Percentiles rank a stretch among this genome's conserved stretches.
These are phyloP conservation scores for Colletotrichum echinochloae DNA, from an alignment of 2,329 filamentous ascomycete genomes.

Conservation along the genomic window DNA sequence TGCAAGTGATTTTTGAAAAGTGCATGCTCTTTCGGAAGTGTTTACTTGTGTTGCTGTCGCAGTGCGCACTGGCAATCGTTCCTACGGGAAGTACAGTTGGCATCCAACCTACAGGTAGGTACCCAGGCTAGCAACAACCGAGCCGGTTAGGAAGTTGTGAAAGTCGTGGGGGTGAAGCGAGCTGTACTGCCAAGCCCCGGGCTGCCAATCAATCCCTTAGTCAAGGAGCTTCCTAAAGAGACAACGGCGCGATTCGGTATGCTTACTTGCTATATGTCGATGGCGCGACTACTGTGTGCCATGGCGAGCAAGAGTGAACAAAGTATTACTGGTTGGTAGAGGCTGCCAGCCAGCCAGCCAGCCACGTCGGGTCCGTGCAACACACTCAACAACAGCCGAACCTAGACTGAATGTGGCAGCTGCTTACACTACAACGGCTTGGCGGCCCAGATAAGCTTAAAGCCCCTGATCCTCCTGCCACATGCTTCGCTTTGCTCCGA, in stretches of 20 bases:
- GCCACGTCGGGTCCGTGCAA: not conserved
- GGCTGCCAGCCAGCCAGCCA: no score
- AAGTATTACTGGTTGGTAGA: no score
- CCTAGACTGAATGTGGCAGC: conserved; percentile 29
- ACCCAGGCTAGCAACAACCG: not conserved
- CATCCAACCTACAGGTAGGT: no score
- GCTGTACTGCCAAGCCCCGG: not conserved
- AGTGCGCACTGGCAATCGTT: no score
- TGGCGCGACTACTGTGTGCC: conserved; percentile 1
- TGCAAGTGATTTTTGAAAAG: not conserved
- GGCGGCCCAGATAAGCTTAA: conserved; percentile 38
- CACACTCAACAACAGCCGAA: conserved; percentile 33
- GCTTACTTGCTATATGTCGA: not conserved
- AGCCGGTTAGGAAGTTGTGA: conserved; percentile 5
- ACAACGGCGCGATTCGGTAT: not conserved
- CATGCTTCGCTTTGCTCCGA: conserved; percentile 34
- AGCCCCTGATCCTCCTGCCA: conserved; percentile 31
- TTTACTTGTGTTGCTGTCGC: not conserved
- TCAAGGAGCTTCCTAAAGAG: conserved; percentile 23
- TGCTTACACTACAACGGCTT: conserved; percentile 8
- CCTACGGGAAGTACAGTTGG: no score
- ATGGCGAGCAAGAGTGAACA: not conserved
- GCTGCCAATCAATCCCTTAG: conserved; percentile 8
- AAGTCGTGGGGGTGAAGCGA: conserved; percentile 8
- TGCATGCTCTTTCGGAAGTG: not conserved